Evolutionary conservation across 345 rosid species (phyloP).

Genomic region (Dovyalis caffra): DNA sequence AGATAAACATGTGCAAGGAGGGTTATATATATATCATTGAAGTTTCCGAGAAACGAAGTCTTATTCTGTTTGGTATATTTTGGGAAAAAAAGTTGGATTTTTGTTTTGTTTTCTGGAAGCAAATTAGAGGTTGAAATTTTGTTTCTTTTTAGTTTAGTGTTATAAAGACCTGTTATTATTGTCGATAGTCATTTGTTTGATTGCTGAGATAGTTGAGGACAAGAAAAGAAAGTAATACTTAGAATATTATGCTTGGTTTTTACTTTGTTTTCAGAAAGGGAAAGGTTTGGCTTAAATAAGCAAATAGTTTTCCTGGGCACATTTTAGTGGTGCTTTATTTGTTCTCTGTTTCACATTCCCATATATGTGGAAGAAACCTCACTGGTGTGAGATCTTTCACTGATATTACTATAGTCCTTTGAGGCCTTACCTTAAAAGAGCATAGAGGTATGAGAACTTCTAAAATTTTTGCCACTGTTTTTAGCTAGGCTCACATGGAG

Average conservation of each 20-base stretch:
- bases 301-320: background rate
- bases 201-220: background rate
- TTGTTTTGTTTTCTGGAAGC: background rate
- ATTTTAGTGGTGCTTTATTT: background rate
- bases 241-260: background rate
- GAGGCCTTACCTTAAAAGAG: background rate
- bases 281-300: background rate
- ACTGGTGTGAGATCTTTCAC: background rate
- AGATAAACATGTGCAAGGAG: background rate
- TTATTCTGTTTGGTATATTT: background rate
- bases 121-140: background rate
- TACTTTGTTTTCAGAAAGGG: slow-evolving; percentile 2
- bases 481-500: background rate
- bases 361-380: background rate
- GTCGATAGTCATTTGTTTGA: background rate
- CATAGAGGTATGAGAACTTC: background rate
- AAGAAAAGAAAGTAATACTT: background rate
- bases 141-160: background rate
- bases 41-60: background rate
- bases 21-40: background rate
- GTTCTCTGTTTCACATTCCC: background rate
- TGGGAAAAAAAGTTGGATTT: too few species aligned
- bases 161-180: background rate
- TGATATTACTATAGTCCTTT: background rate
- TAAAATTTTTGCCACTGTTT: background rate